Percentiles rank a stretch among this genome's conserved stretches.
These are phyloP conservation scores for Zizania latifolia DNA, from an alignment of 176 grass and related monocot genomes.

Conservation along the genomic window DNA sequence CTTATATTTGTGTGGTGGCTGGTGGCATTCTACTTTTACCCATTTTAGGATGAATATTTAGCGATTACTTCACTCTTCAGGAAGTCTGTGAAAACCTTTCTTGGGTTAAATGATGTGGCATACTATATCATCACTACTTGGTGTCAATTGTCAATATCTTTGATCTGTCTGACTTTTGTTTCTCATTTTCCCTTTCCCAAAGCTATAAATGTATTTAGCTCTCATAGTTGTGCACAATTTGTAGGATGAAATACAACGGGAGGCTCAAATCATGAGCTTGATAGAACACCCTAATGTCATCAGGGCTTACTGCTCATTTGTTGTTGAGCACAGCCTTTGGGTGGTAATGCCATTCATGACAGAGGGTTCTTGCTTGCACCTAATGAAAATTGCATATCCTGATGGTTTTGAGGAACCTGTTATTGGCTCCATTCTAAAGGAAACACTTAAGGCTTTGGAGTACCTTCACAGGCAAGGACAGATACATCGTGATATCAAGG, in stretches of 20 bases:
- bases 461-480: conserved; percentile 97
- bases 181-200: not conserved
- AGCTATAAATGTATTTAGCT: conserved; percentile 5
- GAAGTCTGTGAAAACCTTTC: not conserved
- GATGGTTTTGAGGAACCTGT: conserved; percentile 92
- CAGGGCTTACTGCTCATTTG: conserved; percentile 86
- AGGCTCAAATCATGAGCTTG: conserved; percentile 97
- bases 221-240: conserved; percentile 18
- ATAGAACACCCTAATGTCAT: conserved; percentile 97
- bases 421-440: conserved; percentile 90
- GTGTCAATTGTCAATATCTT: not conserved
- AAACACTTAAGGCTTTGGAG: conserved; percentile 92
- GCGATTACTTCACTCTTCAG: not conserved
- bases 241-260: conserved; percentile 86
- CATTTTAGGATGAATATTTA: not conserved
- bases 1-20: not conserved
- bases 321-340: conserved; percentile 84
- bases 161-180: not conserved
- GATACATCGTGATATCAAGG: conserved; percentile 98
- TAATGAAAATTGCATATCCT: conserved; percentile 89
- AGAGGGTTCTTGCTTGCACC: conserved; percentile 92
- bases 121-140: not conserved
- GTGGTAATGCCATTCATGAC: conserved; percentile 99
- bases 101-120: not conserved
- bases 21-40: conserved; percentile 3